These are phyloP conservation scores for Colletotrichum euphorbiae DNA, from an alignment of 2,329 filamentous ascomycete species.

Conservation along the genomic window DNA sequence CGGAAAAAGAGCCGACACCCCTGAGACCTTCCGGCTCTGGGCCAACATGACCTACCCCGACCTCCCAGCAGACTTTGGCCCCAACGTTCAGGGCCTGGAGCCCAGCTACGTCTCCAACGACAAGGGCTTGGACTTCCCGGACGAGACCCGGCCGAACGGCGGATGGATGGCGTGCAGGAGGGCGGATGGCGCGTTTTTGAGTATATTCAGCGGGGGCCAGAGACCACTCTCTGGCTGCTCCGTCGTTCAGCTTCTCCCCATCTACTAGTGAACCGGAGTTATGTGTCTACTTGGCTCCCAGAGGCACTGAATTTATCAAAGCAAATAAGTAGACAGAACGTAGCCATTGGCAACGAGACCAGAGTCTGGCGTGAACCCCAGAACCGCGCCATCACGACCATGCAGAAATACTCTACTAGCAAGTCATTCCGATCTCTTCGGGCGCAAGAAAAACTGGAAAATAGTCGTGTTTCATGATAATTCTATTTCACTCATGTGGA, in stretches of 20 bases:
- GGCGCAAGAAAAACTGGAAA: no score
- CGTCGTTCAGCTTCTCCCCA: slow-evolving; percentile 19
- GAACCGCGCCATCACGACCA: no score
- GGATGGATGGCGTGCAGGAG: slow-evolving; percentile 15
- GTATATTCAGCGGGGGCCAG: slow-evolving; percentile 11
- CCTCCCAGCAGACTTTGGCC: neutral
- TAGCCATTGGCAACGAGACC: no score
- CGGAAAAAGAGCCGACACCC: neutral
- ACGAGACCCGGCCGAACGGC: slow-evolving; percentile 8
- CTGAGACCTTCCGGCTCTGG: slow-evolving; percentile 16
- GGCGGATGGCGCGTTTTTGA: neutral
- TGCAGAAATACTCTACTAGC: no score
- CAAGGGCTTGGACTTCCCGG: neutral
- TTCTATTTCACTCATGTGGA: no score
- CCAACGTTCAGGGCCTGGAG: slow-evolving; percentile 13
- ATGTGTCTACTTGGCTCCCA: neutral
- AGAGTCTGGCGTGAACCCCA: no score
- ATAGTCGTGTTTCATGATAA: no score
- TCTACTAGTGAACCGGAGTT: neutral
- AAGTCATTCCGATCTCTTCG: no score
- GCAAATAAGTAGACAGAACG: no score
- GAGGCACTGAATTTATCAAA: no score
- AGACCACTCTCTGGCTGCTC: slow-evolving; percentile 14
- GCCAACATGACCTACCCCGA: slow-evolving; percentile 25
- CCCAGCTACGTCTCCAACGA: slow-evolving; percentile 2